phyloP scores from a whole-genome alignment of 805 yeast genomes.

The Kluyveromyces siamensis region DNA sequence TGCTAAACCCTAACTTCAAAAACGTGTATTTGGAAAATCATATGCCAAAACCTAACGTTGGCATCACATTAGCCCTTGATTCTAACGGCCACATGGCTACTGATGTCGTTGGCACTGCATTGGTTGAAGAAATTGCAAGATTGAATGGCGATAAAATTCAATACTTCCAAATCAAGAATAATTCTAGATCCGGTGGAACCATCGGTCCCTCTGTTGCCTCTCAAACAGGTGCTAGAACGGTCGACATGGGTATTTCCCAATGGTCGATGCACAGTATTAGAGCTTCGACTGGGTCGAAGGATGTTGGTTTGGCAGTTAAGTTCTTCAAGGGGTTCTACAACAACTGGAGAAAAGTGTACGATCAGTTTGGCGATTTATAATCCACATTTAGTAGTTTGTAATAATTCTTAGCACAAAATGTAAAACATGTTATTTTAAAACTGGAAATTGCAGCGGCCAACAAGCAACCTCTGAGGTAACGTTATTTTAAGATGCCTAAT shows the following conservation, averaged over 20 bases:
- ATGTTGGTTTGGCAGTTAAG: slow-evolving; percentile 63
- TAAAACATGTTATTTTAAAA: not conserved
- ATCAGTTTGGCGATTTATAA: slow-evolving; percentile 41
- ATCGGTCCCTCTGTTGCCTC: slow-evolving; percentile 67
- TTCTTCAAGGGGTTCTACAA: slow-evolving; percentile 63
- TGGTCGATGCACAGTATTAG: slow-evolving; percentile 81
- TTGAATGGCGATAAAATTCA: slow-evolving; percentile 58
- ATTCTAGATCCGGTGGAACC: slow-evolving; percentile 79
- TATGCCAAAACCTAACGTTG: slow-evolving; percentile 72
- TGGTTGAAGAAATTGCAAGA: slow-evolving; percentile 62
- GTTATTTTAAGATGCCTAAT: no score
- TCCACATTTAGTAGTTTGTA: not conserved
- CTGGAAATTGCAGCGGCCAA: no score
- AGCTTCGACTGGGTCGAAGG: slow-evolving; percentile 71
- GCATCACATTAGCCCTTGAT: slow-evolving; percentile 62
- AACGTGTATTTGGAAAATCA: slow-evolving; percentile 67
- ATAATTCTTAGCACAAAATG: not conserved
- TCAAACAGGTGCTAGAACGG: slow-evolving; percentile 64
- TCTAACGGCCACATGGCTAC: slow-evolving; percentile 82
- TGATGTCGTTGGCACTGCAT: slow-evolving; percentile 62
- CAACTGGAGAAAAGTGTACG: slow-evolving; percentile 55
- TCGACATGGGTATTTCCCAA: slow-evolving; percentile 78
- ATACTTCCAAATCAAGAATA: slow-evolving; percentile 81
- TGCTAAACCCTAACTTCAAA: slow-evolving; percentile 69
- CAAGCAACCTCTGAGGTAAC: no score